Evolutionary conservation across 2,329 filamentous ascomycete species (phyloP).

Genomic region (Neonectria faginata): DNA sequence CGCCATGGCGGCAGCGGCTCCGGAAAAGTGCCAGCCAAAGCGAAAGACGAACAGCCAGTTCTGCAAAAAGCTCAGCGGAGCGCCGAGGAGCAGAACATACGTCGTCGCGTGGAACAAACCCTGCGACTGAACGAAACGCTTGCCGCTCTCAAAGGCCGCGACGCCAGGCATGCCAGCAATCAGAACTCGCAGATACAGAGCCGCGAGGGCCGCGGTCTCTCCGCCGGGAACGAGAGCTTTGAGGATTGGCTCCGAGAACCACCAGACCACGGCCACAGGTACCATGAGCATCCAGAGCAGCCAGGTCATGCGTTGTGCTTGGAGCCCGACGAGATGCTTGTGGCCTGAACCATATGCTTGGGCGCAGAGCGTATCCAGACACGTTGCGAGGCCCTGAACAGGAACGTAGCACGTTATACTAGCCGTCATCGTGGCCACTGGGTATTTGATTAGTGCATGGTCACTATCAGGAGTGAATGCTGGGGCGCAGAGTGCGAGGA

Average conservation of each 20-base stretch:
- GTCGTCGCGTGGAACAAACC: constrained; percentile 80
- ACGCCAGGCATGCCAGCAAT: constrained; percentile 78
- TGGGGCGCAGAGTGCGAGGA: too few species aligned
- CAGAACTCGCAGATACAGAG: constrained; percentile 76
- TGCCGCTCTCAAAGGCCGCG: constrained; percentile 78
- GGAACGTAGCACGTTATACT: constrained; percentile 81
- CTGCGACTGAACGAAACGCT: constrained; percentile 83
- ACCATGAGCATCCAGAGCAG: constrained; percentile 78
- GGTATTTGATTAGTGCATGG: too few species aligned
- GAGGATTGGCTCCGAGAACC: constrained; percentile 72
- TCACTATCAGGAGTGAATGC: rapidly evolving
- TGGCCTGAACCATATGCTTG: constrained; percentile 92
- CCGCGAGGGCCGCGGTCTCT: constrained; percentile 76
- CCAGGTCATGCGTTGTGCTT: constrained; percentile 81
- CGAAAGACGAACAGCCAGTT: constrained; percentile 82
- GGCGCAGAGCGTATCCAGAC: constrained; percentile 88
- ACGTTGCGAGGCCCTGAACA: constrained; percentile 84
- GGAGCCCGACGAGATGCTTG: constrained; percentile 85
- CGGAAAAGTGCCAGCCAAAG: constrained; percentile 74
- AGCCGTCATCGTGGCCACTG: constrained; percentile 74
- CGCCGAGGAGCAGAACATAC: constrained; percentile 78
- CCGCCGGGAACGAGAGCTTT: constrained; percentile 49
- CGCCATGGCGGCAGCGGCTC: constrained; percentile 81
- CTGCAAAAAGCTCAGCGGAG: constrained; percentile 78
- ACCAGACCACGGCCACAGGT: constrained; percentile 78